Conservation (phyloP, 1,284 basidiomycete genomes). For the Moesziomyces aphidis region DNA sequence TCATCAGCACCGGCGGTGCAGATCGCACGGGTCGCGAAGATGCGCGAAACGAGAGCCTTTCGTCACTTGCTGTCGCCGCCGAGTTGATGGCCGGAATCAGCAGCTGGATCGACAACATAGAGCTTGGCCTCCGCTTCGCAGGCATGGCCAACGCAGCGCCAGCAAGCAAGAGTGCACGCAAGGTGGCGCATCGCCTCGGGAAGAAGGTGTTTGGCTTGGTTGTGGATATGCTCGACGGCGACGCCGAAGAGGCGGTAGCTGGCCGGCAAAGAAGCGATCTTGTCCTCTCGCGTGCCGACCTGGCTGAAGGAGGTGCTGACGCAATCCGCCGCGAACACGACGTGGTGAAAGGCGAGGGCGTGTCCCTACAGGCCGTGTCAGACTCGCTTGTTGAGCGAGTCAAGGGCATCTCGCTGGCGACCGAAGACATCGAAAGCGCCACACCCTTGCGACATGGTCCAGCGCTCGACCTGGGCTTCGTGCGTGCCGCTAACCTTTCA, state of each 20-base stretch:
- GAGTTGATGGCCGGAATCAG: slow-evolving; percentile 47
- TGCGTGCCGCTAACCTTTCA: slow-evolving; percentile 32
- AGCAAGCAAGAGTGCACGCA: slow-evolving; percentile 36
- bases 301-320: background rate
- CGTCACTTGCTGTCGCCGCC: slow-evolving; percentile 36
- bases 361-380: too few relatives aligned
- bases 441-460: slow-evolving; percentile 35
- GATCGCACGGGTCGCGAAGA: background rate
- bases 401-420: slow-evolving; percentile 27
- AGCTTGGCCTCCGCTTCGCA: slow-evolving; percentile 12
- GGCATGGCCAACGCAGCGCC: slow-evolving; percentile 3
- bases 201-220: slow-evolving; percentile 31
- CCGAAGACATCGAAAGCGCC: slow-evolving; percentile 9
- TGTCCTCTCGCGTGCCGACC: background rate
- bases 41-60: slow-evolving; percentile 13
- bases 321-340: background rate
- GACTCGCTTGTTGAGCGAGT: slow-evolving; percentile 20
- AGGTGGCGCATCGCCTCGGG: slow-evolving; percentile 48
- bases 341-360: background rate
- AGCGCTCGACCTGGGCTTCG: slow-evolving; percentile 47
- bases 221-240: slow-evolving; percentile 47
- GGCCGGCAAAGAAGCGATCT: background rate
- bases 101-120: slow-evolving; percentile 32
- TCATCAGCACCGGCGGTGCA: background rate
- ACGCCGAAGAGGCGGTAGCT: slow-evolving; percentile 37